Conservation (phyloP, 2,329 filamentous ascomycete genomes). For the Calonectria pauciramosa region DNA sequence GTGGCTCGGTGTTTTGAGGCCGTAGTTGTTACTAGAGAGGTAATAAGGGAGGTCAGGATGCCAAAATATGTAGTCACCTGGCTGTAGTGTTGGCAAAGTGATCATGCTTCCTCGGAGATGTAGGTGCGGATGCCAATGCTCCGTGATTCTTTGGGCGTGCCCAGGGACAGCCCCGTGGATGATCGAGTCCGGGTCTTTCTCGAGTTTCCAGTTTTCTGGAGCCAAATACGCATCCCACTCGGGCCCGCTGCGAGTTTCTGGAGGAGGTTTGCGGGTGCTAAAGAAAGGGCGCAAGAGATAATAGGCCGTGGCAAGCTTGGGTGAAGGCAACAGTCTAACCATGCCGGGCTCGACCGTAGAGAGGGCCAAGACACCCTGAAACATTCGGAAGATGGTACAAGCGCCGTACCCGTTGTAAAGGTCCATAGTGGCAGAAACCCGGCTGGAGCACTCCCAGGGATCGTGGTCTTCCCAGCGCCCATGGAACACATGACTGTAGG, state of each 20-base stretch:
- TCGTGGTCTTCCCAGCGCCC: constrained; percentile 70
- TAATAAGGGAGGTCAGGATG: constrained; percentile 71
- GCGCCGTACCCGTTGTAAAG: constrained; percentile 71
- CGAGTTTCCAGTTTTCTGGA: constrained; percentile 60
- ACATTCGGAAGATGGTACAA: constrained; percentile 72
- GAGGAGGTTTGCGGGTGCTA: constrained; percentile 58
- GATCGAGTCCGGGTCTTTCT: constrained; percentile 65
- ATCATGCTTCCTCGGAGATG: constrained; percentile 66
- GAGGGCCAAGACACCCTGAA: constrained; percentile 69
- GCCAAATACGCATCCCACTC: constrained; percentile 67
- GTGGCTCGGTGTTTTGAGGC: constrained; percentile 46
- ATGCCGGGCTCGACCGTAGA: constrained; percentile 73
- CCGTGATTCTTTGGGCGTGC: constrained; percentile 70
- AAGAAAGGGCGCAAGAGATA: constrained; percentile 76
- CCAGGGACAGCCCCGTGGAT: constrained; percentile 71
- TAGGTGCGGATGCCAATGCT: constrained; percentile 70
- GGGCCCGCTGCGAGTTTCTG: constrained; percentile 53
- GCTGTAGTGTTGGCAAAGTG: constrained; percentile 67
- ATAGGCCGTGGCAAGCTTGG: constrained; percentile 81
- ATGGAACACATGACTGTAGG: constrained; percentile 67
- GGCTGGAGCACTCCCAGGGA: constrained; percentile 67
- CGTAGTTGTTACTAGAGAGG: constrained; percentile 59
- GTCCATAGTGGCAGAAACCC: constrained; percentile 66
- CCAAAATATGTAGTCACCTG: constrained; percentile 72
- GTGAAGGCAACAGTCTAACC: constrained; percentile 81